Evolutionary conservation across 257 asterid species (phyloP), one percentile per base, ranked within the genome.

Genomic region (Voacanga thouarsii): DNA sequence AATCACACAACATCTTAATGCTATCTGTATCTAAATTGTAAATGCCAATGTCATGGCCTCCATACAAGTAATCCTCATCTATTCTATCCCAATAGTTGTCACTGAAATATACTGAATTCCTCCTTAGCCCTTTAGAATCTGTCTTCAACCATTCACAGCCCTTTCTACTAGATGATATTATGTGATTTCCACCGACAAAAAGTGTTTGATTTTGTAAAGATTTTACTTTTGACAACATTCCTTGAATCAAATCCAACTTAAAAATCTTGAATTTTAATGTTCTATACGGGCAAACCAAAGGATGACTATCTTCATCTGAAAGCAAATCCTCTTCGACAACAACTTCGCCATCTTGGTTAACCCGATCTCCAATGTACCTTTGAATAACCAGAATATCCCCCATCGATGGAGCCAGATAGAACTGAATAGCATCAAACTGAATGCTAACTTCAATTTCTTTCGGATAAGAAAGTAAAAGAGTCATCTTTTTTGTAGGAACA

Each of bases 111-210:
- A 67, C 24, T 0, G 72, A 67, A 21, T 39, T 26, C 28, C 2
- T 39, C 72, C 9, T 67, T 7, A 67, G 26, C 49, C 28, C 72
- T 0, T 11, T 16, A 21, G 19, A 67, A 18, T 67, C 16, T 4
- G 0, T 39, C 72, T 14, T 67, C 16, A 67, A 15, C 49, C 28
- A 50, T 0, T 11, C 28, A 21, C 8, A 39, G 7, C 39, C 16
- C 11, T 67, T 39, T 2, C 16, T 8, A 39, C 50, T 2, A 3
- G 39, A 19, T 0, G 23, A 8, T 0, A 39, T 39, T 7, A 50
- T 67, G 6, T 67, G 72, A 67, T 67, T 67, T 67, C 50, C 72
- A 67, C 72, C 72, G 9, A 67, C 50, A 18, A 67, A 3, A 18
- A 37, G 12, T 19, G 72, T 7, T 67, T 39, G 28, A 7, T 18